A percentile compares a stretch with the other conserved stretches of the same genome.
phyloP scores from a whole-genome alignment of 768 basidiomycete species.

The Wakefieldia striispora region DNA sequence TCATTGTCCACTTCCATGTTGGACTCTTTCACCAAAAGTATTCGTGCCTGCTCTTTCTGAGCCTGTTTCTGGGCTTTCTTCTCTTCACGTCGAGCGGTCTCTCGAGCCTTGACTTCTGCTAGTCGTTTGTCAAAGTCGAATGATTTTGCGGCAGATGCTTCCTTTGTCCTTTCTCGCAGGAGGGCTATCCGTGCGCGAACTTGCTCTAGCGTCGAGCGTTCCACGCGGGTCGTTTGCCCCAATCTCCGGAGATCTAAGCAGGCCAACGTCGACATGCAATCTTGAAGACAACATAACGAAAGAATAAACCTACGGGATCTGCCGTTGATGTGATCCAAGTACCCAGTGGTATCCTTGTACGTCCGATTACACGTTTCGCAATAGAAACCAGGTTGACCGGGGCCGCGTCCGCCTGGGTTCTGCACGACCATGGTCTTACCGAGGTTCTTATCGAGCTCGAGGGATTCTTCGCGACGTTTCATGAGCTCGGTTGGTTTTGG shows the following conservation, averaged over 20 bases:
- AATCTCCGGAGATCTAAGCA: conserved; percentile 77
- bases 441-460: conserved; percentile 94
- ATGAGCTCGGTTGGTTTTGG: conserved; percentile 94
- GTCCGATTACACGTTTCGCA: conserved; percentile 91
- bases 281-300: background rate
- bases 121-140: conserved; percentile 93
- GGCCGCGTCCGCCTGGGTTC: conserved; percentile 74
- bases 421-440: conserved; percentile 94
- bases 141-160: conserved; percentile 79
- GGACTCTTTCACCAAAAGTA: conserved; percentile 57
- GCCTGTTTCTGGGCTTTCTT: conserved; percentile 81
- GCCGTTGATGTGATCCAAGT: conserved; percentile 95
- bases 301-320: conserved; percentile 70
- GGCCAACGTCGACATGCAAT: background rate
- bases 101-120: conserved; percentile 74
- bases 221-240: conserved; percentile 95
- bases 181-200: conserved; percentile 88
- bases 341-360: conserved; percentile 91
- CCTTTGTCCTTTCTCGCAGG: conserved; percentile 83
- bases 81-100: conserved; percentile 61
- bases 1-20: conserved; percentile 52
- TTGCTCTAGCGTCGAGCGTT: conserved; percentile 87
- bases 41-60: conserved; percentile 67
- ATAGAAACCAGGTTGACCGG: conserved; percentile 91
- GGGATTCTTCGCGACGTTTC: conserved; percentile 78